Base-by-base conservation (phyloP, 768 basidiomycete genomes). In the Russula griseocarnosa region DNA sequence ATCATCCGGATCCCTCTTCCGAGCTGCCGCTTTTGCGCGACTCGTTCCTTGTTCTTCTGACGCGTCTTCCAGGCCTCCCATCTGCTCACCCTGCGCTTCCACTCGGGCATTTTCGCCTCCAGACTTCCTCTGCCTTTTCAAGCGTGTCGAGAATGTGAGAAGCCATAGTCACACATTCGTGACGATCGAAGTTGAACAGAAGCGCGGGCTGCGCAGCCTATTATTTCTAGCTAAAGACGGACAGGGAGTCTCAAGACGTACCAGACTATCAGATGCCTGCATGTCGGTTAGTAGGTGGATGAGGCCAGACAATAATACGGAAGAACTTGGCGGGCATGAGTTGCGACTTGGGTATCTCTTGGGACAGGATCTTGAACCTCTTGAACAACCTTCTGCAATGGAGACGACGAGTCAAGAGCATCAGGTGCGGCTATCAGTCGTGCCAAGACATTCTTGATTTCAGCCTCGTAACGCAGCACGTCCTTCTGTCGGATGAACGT, bases 131-230 rank as follows among this genome's bases (percentile, higher is more conserved):
- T 6, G 81, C 76, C 0, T 30, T 51, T 59, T 76, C 66, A 16
- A 88, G 76, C 0, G 62, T 69, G 2, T 61, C 18, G 1, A 76
- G 22, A 26, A 89, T 71, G 14, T 64, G 61, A 24, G 69, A 42
- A 0, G 79, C 83, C 75, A 86, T 78, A n/a, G 72, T 66, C 69
- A 87, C 86, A 70, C 86, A 88, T 22, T 77, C 75, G 2, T 74
- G 71, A 22, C 87, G 80, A 66, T 87, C 84, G 68, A 89, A 87
- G 58, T 77, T 81, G 75, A 90, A 90, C 24, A 89, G 72, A 14
- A 90, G 81, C 0, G 86, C 87, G 4, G 86, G 86, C 85, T 86
- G 58, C 0, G 47, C 11, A 22, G 55, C 30, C 51, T 59, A 53
- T 40, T 20, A 28, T 61, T 20, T 32, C 22, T 34, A 34, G 24